These are phyloP conservation scores for Jatropha podagrica DNA, from an alignment of 441 rosid genomes.

Conservation along the genomic window DNA sequence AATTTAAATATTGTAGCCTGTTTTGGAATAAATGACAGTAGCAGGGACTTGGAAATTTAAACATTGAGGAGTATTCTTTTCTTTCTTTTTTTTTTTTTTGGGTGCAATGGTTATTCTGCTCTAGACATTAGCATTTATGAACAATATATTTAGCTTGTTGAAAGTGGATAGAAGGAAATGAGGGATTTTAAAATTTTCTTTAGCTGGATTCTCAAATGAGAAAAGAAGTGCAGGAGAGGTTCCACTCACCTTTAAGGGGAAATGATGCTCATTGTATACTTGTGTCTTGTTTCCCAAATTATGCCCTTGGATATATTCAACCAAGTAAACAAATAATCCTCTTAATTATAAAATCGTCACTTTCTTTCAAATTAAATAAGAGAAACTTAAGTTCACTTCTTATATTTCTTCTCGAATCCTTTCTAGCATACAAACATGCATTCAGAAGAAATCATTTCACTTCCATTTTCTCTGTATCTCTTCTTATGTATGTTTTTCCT, in stretches of 20 bases:
- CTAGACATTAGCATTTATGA: too few species aligned
- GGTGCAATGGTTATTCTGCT: too few species aligned
- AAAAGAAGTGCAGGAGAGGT: too few species aligned
- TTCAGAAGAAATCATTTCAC: too few species aligned
- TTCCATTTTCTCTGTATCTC: too few species aligned
- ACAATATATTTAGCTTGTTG: not conserved
- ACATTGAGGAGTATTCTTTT: not conserved
- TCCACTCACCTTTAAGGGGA: not conserved
- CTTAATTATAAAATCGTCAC: not conserved
- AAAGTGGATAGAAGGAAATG: not conserved
- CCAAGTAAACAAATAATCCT: not conserved
- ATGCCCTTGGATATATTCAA: not conserved
- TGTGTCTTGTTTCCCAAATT: too few species aligned
- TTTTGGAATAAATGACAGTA: not conserved
- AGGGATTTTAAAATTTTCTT: not conserved
- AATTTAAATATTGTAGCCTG: not conserved
- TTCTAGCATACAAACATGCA: too few species aligned
- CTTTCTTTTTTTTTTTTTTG: too few species aligned
- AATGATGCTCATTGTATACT: not conserved
- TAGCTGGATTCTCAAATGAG: not conserved
- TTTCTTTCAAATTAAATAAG: not conserved
- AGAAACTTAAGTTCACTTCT: not conserved
- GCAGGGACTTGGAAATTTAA: not conserved
- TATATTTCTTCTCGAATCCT: too few species aligned
- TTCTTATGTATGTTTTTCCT: too few species aligned